Conservation (phyloP, 345 rosid species). For the Fremontodendron californicum region DNA sequence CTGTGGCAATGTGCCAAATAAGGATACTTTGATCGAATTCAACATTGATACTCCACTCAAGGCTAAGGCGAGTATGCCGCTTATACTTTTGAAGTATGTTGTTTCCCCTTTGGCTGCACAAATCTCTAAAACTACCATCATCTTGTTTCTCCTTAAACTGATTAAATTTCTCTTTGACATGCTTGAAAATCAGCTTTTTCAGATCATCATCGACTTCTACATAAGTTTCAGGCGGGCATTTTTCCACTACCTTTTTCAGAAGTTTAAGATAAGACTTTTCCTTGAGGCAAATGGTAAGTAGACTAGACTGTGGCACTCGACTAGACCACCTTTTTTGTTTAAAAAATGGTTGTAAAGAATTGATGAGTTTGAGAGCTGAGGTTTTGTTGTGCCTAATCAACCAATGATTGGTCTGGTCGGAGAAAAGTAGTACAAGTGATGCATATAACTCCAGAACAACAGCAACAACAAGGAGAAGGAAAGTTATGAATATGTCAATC, state of each 20-base stretch:
- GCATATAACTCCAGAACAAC: constrained; percentile 26
- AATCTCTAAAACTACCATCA: not conserved
- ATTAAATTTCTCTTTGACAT: constrained; percentile 9
- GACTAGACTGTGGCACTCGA: constrained; percentile 1
- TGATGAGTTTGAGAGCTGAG: not conserved
- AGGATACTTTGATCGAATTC: constrained; percentile 9
- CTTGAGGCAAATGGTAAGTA: not conserved
- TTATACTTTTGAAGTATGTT: not conserved
- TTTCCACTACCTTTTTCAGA: not conserved
- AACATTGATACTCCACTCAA: constrained; percentile 2
- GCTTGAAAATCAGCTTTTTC: not conserved
- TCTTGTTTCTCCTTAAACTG: not conserved
- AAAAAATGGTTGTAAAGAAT: not conserved
- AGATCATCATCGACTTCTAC: not conserved
- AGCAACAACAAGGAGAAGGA: constrained; percentile 15
- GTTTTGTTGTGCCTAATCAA: not conserved
- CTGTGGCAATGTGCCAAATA: constrained; percentile 16
- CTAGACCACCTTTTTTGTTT: constrained; percentile 22
- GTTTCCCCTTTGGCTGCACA: constrained; percentile 2
- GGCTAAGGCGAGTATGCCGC: not conserved
- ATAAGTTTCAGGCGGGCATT: not conserved
- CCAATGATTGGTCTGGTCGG: constrained; percentile 12
- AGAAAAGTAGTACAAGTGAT: constrained; percentile 5
- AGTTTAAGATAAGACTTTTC: not conserved
- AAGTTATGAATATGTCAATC: constrained; percentile 19